Evolutionary conservation across 2,329 filamentous ascomycete genomes (phyloP).

Genomic region (Penicillium sp.): DNA sequence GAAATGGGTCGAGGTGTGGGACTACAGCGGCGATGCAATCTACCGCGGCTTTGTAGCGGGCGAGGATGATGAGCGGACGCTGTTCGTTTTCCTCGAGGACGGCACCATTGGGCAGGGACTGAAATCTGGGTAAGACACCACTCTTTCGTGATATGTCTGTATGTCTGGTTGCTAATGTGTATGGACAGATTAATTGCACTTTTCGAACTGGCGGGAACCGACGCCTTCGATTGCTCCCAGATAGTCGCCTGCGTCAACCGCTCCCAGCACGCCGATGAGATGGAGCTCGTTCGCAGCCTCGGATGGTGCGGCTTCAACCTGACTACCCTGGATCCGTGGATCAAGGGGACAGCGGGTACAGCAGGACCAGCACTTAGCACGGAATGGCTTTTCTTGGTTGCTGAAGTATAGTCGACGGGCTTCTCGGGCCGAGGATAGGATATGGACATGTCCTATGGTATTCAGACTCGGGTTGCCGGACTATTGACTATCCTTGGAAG

Average conservation of each 20-base stretch:
- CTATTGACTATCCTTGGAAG: background rate
- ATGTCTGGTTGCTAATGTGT: background rate
- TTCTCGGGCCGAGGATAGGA: background rate
- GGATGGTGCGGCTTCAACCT: slow-evolving; percentile 94
- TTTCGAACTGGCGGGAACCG: slow-evolving; percentile 81
- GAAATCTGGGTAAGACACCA: slow-evolving; percentile 77
- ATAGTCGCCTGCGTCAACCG: slow-evolving; percentile 84
- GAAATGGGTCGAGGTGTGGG: slow-evolving; percentile 57
- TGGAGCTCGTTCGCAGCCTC: slow-evolving; percentile 75
- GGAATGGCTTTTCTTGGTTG: slow-evolving; percentile 84
- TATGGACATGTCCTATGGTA: background rate
- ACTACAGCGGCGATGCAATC: slow-evolving; percentile 81
- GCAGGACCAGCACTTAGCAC: slow-evolving; percentile 70
- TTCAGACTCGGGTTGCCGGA: background rate
- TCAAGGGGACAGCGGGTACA: slow-evolving; percentile 48
- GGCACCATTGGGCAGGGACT: slow-evolving; percentile 75
- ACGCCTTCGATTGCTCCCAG: slow-evolving; percentile 73
- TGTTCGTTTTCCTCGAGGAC: slow-evolving; percentile 89
- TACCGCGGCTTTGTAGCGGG: slow-evolving; percentile 86
- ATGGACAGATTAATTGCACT: slow-evolving; percentile 76
- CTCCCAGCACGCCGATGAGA: slow-evolving; percentile 65
- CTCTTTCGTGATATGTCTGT: slow-evolving; percentile 9
- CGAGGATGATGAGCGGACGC: slow-evolving; percentile 70
- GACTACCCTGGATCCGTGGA: slow-evolving; percentile 79
- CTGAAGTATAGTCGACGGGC: slow-evolving; percentile 69